Base-by-base conservation (phyloP, 2,329 filamentous ascomycete species). In the Phaeoacremonium minimum region DNA sequence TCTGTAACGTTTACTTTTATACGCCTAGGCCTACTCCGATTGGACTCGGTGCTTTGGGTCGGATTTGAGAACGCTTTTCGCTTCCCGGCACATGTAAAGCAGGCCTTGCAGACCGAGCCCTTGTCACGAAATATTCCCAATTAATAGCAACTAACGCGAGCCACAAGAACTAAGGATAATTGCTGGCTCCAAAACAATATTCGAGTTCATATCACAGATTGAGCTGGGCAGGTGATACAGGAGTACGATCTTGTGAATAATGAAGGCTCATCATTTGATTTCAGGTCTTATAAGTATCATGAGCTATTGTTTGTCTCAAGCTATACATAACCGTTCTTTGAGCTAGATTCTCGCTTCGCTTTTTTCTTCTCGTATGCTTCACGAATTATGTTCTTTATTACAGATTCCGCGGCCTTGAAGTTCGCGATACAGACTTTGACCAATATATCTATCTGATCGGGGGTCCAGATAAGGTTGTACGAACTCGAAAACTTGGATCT, bases 361-460 rank as follows among this genome's bases (percentile, higher is more conserved):
- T 34, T 37, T 12, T 15, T 37, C n/a, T 29, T 38, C 18, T 32
- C n/a, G 16, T 32, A 37, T 7, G 38, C 30, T 14, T 28, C 20
- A 15, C 17, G 20, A 5, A 41, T 20, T n/a, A 19, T 31, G 11
- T 38, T n/a, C 38, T 18, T 37, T 16, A 37, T 31, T 28, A 29
- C 28, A 5, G 30, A 22, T 14, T 33, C 34, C 5, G 34, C 30
- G 11, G 20, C 30, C 18, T 41, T 30, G 34, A 37, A 32, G 18
- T 33, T 41, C n/a, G 35, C 38, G 18, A 34, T 30, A 17, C 34
- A 33, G 16, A 35, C 35, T 18, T 32, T 40, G 26, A 33, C 28
- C 15, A 33, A 14, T 28, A 33, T 39, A n/a, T 39, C 37, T 15
- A 39, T 29, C 30, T 40, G 34, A 18, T 37, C 30, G 8, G 28